Evolutionary conservation across 2,329 filamentous ascomycete species (phyloP), one percentile per base, ranked within the genome.

Genomic region (Hortaea werneckii): DNA sequence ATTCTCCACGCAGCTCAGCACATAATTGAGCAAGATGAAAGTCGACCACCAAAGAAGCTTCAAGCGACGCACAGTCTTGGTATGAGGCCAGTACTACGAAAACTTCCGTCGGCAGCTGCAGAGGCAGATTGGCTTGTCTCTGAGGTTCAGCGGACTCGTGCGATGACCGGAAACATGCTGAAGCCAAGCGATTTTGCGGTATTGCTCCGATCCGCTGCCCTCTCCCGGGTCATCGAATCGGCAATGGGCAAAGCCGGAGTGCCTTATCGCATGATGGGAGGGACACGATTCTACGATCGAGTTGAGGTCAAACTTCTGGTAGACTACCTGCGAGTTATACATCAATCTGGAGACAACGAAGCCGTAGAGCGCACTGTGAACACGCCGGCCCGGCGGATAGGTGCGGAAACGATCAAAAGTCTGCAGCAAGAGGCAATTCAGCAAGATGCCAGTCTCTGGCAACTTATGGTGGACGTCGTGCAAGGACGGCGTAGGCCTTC

Each of bases 231-330:
- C n/a, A 83, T 96, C 35, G 90, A 98, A 66, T 77, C 81, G 20
- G 83, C 83, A 2, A 71, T 96, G 37, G 87, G 84, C 10, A 87
- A 83, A 57, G 79, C 80, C 8, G 87, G 88, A 1, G 80, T 96
- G 37, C 77, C 88, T 0, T 98, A 96, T 65, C 81, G 81, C 42
- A 95, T 96, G 89, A 82, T 96, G 43, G 90, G 84, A 57, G 90
- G 92, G 1, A 79, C 80, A 51, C 85, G 86, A 48, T 98, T 98
- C 63, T 96, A 94, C 58, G 92, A 98, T 55, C 80, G 92, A 43
- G 77, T 80, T 2, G 90, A 98, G 62, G 83, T 96, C 60, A 94
- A 92, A 63, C 75, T 87, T 5, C 63, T 96, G 0, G 67, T 96
- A 4, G 88, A 95, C 61, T 96, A 98, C 61, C 72, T 96, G 10